Percentiles rank a stretch among this genome's conserved stretches.
phyloP scores from a whole-genome alignment of 257 asterid genomes.

The Ballota nigra region DNA sequence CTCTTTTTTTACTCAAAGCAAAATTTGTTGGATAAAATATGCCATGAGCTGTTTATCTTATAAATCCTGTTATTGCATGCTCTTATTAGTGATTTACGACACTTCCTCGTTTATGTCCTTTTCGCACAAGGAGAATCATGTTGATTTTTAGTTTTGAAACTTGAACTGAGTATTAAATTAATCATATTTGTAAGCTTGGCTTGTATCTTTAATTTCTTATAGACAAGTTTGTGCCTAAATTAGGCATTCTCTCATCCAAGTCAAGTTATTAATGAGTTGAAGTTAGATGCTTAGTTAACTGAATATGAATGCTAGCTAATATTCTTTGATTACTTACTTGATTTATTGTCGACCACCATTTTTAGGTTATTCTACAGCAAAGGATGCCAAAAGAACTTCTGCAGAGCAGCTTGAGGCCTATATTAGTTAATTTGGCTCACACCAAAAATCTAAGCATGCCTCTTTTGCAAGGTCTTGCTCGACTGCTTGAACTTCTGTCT shows the following conservation, averaged over 20 bases:
- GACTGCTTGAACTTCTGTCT: slow-evolving; percentile 94
- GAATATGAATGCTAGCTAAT: slow-evolving; percentile 2
- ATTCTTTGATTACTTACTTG: not conserved
- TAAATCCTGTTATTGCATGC: not conserved
- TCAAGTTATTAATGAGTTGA: not conserved
- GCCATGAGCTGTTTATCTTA: not conserved
- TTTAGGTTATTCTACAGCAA: slow-evolving; percentile 92
- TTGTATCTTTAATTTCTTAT: slow-evolving; percentile 1
- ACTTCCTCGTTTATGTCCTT: not conserved
- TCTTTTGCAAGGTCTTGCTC: slow-evolving; percentile 97
- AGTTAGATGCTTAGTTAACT: not conserved
- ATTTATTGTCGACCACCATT: slow-evolving; percentile 5
- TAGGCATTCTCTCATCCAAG: not conserved
- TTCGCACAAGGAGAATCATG: not conserved
- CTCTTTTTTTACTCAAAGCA: not conserved
- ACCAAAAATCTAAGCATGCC: slow-evolving; percentile 99
- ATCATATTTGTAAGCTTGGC: not conserved
- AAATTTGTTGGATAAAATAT: slow-evolving; percentile 13
- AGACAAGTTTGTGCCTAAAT: not conserved
- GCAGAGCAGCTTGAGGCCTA: slow-evolving; percentile 98
- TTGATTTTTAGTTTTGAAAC: not conserved
- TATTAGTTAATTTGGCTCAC: slow-evolving; percentile 92
- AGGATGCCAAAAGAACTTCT: slow-evolving; percentile 99
- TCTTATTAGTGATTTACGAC: not conserved
- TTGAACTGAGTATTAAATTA: slow-evolving; percentile 11